Evolutionary conservation across 768 basidiomycete species (phyloP).

Genomic region (Macrolepiota albuminosa): DNA sequence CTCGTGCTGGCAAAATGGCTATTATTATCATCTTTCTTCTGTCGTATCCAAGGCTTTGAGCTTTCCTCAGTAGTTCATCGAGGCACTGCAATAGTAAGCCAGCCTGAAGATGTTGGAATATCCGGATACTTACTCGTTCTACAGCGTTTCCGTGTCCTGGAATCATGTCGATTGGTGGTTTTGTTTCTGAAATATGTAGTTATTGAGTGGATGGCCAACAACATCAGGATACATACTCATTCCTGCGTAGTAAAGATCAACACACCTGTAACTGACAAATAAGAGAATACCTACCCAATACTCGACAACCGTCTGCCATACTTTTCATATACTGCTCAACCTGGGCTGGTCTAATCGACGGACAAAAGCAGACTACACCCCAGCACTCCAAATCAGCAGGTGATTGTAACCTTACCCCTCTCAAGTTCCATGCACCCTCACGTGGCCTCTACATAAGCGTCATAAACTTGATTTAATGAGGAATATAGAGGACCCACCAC

Average conservation of each 20-base stretch:
- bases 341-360: background rate
- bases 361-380: constrained; percentile 15
- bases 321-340: constrained; percentile 5
- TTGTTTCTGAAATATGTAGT: background rate
- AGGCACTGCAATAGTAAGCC: background rate
- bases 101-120: background rate
- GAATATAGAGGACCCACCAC: background rate
- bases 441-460: constrained; percentile 9
- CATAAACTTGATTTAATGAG: background rate
- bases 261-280: background rate
- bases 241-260: constrained; percentile 2
- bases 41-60: constrained; percentile 1
- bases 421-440: constrained; percentile 25
- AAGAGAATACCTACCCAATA: background rate
- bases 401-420: constrained; percentile 14
- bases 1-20: constrained; percentile 46
- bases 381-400: constrained; percentile 15
- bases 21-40: constrained; percentile 32
- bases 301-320: constrained; percentile 2
- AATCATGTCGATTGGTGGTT: background rate
- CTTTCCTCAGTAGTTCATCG: constrained; percentile 2
- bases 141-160: constrained; percentile 8
- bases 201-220: background rate
- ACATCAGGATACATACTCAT: constrained; percentile 7
- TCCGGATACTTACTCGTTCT: constrained; percentile 3